Evolutionary conservation across 2,329 filamentous ascomycete genomes (phyloP).

Genomic region (Pyricularia sp.): DNA sequence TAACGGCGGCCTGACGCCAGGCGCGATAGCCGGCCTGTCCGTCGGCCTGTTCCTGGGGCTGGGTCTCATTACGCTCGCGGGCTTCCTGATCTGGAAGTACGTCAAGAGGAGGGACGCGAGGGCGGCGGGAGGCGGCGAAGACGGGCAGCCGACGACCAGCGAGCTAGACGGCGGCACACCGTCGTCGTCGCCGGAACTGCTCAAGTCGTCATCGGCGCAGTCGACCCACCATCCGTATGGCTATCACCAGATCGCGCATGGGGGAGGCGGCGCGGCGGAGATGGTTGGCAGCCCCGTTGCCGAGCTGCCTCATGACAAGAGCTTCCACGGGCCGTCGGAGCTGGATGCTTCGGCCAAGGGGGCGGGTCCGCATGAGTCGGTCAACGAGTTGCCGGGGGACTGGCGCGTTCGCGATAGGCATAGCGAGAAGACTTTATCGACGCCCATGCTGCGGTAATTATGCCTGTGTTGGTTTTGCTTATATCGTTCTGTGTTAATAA

Average conservation of each 20-base stretch:
- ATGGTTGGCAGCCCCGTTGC: not conserved
- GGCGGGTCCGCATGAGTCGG: not conserved
- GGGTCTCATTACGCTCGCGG: constrained; percentile 2
- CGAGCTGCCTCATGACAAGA: not conserved
- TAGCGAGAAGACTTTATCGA: not conserved
- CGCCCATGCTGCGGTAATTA: not conserved
- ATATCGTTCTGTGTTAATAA: not conserved
- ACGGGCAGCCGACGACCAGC: not conserved
- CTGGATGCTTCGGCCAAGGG: not conserved
- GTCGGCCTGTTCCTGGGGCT: not conserved
- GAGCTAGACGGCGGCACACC: not conserved
- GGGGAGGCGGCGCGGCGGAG: not conserved
- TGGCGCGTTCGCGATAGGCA: not conserved
- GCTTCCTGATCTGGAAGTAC: constrained; percentile 8
- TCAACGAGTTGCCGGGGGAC: not conserved
- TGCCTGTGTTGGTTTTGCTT: not conserved
- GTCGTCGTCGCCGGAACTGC: not conserved
- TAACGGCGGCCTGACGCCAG: not conserved
- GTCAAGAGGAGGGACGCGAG: not conserved
- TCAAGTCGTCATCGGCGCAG: not conserved
- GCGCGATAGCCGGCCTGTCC: constrained; percentile 2
- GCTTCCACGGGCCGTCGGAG: not conserved
- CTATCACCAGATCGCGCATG: not conserved
- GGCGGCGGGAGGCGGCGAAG: not conserved
- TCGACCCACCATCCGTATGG: not conserved